phyloP scores from a whole-genome alignment of 2,329 filamentous ascomycete genomes.

The Akanthomyces dipterigenus region DNA sequence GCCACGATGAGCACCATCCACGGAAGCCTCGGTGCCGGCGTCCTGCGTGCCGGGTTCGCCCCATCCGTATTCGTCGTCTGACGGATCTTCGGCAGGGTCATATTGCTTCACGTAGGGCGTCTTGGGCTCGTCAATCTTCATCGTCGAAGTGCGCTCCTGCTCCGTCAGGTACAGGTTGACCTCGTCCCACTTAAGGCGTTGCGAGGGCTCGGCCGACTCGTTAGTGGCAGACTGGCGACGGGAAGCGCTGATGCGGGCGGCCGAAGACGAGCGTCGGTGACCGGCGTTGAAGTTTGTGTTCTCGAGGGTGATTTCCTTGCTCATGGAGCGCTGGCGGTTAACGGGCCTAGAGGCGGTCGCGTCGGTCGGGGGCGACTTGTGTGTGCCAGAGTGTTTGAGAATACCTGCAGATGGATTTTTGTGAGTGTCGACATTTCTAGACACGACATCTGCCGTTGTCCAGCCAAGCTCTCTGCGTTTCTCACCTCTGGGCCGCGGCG shows the following conservation, averaged over 20 bases:
- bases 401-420: conserved; percentile 58
- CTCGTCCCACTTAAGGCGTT: conserved; percentile 95
- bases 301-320: conserved; percentile 85
- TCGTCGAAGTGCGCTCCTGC: conserved; percentile 88
- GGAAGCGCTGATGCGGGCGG: conserved; percentile 55
- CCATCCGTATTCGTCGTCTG: conserved; percentile 61
- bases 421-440: not conserved
- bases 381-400: conserved; percentile 75
- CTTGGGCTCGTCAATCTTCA: conserved; percentile 99
- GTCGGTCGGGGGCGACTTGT: conserved; percentile 41
- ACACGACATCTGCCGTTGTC: not conserved
- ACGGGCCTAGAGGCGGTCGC: conserved; percentile 35
- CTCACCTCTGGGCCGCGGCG: conserved; percentile 41
- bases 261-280: conserved; percentile 72
- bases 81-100: conserved; percentile 80
- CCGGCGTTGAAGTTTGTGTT: conserved; percentile 96
- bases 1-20: conserved; percentile 23
- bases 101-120: conserved; percentile 93
- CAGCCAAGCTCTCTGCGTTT: not conserved
- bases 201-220: conserved; percentile 46
- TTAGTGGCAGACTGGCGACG: conserved; percentile 61
- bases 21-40: conserved; percentile 14
- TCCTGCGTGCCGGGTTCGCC: conserved; percentile 17
- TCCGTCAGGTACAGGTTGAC: conserved; percentile 96
- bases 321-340: conserved; percentile 34